These are phyloP conservation scores for Mycena crocata DNA, from an alignment of 768 basidiomycete species.

Conservation along the genomic window DNA sequence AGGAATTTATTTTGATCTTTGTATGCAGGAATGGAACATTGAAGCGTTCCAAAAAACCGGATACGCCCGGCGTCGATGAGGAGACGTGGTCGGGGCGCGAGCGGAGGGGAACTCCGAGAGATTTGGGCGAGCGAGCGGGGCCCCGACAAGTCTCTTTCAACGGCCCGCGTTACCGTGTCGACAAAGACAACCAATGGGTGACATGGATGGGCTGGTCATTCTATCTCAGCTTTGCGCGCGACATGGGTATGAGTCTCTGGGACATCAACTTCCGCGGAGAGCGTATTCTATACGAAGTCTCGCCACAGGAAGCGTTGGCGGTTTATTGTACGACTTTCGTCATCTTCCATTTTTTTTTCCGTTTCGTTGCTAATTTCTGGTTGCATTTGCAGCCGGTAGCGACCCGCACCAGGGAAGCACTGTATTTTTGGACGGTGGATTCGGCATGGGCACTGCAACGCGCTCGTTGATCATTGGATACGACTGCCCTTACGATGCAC, in stretches of 20 bases:
- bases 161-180: conserved; percentile 68
- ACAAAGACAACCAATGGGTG: conserved; percentile 62
- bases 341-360: not conserved
- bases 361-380: conserved; percentile 8
- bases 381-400: conserved; percentile 56
- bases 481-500: conserved; percentile 73
- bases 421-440: conserved; percentile 72
- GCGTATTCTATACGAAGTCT: conserved; percentile 71
- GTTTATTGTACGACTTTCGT: conserved; percentile 57
- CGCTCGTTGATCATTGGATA: conserved; percentile 75
- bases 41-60: conserved; percentile 49
- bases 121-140: conserved; percentile 74
- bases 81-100: conserved; percentile 60
- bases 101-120: conserved; percentile 52
- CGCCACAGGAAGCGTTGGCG: conserved; percentile 72
- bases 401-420: conserved; percentile 72
- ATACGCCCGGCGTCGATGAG: conserved; percentile 46
- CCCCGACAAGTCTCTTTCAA: conserved; percentile 72
- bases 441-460: conserved; percentile 70
- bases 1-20: not conserved
- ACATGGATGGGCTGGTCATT: conserved; percentile 77
- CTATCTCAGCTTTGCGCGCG: conserved; percentile 71
- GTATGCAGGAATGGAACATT: conserved; percentile 60
- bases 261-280: conserved; percentile 68
- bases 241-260: conserved; percentile 75